Percentiles rank a stretch among this genome's conserved stretches.
Conservation (phyloP, 2,329 filamentous ascomycete species). For the Thelonectria rubi region DNA sequence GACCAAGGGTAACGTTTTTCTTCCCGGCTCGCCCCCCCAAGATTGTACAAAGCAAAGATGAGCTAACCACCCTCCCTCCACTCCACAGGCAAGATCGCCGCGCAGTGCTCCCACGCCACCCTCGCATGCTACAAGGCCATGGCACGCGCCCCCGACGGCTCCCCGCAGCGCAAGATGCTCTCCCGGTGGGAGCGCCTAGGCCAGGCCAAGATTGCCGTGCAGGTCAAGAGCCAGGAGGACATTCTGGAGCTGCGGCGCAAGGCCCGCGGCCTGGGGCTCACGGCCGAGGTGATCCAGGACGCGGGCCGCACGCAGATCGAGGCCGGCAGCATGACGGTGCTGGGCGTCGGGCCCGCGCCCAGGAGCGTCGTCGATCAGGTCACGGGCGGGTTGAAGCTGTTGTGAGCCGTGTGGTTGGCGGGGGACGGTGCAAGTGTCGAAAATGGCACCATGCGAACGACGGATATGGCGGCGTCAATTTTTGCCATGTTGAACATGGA, state of each 20-base stretch:
- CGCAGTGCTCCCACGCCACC: slow-evolving; percentile 95
- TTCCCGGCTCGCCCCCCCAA: too few relatives aligned
- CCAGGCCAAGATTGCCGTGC: slow-evolving; percentile 93
- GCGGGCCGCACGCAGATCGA: slow-evolving; percentile 98
- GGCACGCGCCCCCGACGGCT: slow-evolving; percentile 62
- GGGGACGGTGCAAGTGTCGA: not conserved
- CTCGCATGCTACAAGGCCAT: slow-evolving; percentile 96
- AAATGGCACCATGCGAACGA: not conserved
- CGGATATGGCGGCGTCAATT: slow-evolving; percentile 10
- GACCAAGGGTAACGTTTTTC: slow-evolving; percentile 79
- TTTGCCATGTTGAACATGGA: slow-evolving; percentile 21
- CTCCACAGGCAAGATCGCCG: slow-evolving; percentile 87
- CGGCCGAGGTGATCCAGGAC: slow-evolving; percentile 90
- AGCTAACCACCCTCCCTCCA: slow-evolving; percentile 1
- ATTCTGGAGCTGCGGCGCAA: slow-evolving; percentile 76
- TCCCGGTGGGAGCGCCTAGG: slow-evolving; percentile 85
- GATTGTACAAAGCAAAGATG: not conserved
- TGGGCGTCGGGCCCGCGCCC: slow-evolving; percentile 84
- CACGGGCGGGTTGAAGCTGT: slow-evolving; percentile 83
- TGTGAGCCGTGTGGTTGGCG: slow-evolving; percentile 58
- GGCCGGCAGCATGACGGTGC: slow-evolving; percentile 87
- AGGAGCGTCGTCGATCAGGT: slow-evolving; percentile 88
- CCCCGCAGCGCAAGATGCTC: slow-evolving; percentile 70
- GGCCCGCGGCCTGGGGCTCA: slow-evolving; percentile 84
- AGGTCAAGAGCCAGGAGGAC: slow-evolving; percentile 87